Evolutionary conservation across 1,139 yeast species (phyloP).

Genomic region (Nakaseomyces bracarensis): DNA sequence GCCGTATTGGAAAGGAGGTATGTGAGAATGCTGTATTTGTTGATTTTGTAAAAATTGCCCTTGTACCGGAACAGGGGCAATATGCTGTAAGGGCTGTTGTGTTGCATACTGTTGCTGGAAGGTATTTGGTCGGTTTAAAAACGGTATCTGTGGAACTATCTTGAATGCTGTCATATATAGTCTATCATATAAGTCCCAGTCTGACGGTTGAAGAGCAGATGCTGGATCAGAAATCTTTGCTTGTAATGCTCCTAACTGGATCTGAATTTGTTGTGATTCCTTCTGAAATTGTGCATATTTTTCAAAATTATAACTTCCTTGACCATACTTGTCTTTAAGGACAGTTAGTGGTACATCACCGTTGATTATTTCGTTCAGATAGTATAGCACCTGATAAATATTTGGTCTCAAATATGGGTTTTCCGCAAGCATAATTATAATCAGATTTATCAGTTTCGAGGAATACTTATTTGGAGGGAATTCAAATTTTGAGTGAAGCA

Average conservation of each 20-base stretch:
- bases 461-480: constrained; percentile 48
- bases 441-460: constrained; percentile 59
- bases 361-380: constrained; percentile 52
- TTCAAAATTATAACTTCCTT: constrained; percentile 36
- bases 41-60: neutral
- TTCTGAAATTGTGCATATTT: constrained; percentile 33
- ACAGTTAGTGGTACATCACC: constrained; percentile 40
- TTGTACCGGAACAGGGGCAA: neutral
- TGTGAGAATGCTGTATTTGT: neutral
- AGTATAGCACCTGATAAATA: constrained; percentile 70
- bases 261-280: constrained; percentile 30
- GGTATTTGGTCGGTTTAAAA: neutral
- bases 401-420: constrained; percentile 81
- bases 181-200: constrained; percentile 20
- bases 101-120: neutral
- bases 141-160: constrained; percentile 26
- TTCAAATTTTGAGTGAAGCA: constrained; percentile 51
- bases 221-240: constrained; percentile 20
- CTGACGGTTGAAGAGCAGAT: constrained; percentile 14
- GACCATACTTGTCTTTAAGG: constrained; percentile 35
- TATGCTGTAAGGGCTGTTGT: constrained; percentile 1
- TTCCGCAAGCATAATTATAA: constrained; percentile 70
- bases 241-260: constrained; percentile 26
- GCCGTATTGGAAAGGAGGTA: constrained; percentile 1
- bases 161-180: constrained; percentile 27